These are phyloP conservation scores for Pseudoturritis turrita DNA, from an alignment of 345 rosid genomes.

Conservation along the genomic window DNA sequence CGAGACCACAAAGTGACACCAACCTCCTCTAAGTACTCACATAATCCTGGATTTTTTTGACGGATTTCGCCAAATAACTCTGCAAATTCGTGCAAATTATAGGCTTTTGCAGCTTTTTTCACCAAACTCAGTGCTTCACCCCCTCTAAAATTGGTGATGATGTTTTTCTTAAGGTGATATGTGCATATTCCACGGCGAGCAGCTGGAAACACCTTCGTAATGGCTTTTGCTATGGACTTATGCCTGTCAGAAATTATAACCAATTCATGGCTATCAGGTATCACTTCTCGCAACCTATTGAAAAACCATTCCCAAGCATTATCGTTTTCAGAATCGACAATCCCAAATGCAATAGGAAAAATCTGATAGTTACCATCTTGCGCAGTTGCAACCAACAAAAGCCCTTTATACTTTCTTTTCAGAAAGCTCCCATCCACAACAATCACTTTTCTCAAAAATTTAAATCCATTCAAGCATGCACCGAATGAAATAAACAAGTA, in stretches of 20 bases:
- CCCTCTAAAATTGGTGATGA: neutral
- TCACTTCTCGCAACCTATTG: neutral
- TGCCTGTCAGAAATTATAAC: neutral
- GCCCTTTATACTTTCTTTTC: neutral
- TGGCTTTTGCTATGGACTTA: neutral
- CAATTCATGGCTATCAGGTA: neutral
- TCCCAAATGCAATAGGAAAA: neutral
- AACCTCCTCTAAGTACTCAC: neutral
- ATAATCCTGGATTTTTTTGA: neutral
- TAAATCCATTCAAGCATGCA: neutral
- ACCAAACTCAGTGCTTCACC: neutral
- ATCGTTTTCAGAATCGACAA: neutral
- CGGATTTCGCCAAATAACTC: neutral
- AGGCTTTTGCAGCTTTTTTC: neutral
- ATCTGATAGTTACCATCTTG: neutral
- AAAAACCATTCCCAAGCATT: neutral
- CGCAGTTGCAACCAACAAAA: neutral
- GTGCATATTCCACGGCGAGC: neutral
- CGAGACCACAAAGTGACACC: neutral
- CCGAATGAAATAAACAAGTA: neutral
- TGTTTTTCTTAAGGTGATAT: neutral
- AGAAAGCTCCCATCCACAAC: neutral
- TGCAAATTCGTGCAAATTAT: neutral
- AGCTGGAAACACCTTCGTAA: neutral
- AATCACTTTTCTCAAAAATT: neutral